Percentiles rank a stretch among this genome's conserved stretches.
These are phyloP conservation scores for Candida freyschussii DNA, from an alignment of 1,139 yeast species.

Conservation along the genomic window DNA sequence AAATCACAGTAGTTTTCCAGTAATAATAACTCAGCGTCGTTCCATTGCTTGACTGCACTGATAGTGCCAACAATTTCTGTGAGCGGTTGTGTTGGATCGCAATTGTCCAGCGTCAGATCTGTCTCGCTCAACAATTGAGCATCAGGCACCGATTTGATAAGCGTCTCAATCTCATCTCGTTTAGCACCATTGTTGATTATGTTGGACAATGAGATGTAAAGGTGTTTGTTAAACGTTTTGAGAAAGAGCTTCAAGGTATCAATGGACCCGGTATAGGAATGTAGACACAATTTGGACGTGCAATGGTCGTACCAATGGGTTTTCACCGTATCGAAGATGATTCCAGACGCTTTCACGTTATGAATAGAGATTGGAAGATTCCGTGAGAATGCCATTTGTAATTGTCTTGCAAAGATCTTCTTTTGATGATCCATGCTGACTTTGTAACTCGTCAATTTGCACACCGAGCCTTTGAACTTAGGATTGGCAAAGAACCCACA, in stretches of 20 bases:
- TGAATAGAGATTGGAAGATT: constrained; percentile 66
- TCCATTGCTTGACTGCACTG: constrained; percentile 3
- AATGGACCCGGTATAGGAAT: constrained; percentile 80
- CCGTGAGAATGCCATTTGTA: constrained; percentile 47
- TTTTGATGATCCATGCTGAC: constrained; percentile 66
- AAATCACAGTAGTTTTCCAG: constrained; percentile 3
- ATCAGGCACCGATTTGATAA: constrained; percentile 34
- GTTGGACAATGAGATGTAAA: constrained; percentile 57
- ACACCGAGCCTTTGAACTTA: constrained; percentile 8
- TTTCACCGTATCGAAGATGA: constrained; percentile 39
- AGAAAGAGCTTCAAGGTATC: constrained; percentile 56
- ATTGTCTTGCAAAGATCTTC: constrained; percentile 43
- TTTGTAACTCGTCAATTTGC: constrained; percentile 37
- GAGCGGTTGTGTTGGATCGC: constrained; percentile 7
- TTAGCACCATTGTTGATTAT: constrained; percentile 43
- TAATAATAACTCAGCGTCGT: neutral
- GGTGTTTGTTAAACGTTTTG: constrained; percentile 23
- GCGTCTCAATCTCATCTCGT: constrained; percentile 25
- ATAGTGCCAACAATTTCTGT: constrained; percentile 4
- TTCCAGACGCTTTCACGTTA: constrained; percentile 75
- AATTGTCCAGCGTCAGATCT: constrained; percentile 33
- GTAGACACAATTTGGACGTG: constrained; percentile 47
- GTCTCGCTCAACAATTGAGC: constrained; percentile 48
- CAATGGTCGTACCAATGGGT: constrained; percentile 18
- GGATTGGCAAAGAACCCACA: constrained; percentile 48